Conservation (phyloP, 371 early-diverging fungal species). For the Thermomucor indicae-seudaticae region DNA sequence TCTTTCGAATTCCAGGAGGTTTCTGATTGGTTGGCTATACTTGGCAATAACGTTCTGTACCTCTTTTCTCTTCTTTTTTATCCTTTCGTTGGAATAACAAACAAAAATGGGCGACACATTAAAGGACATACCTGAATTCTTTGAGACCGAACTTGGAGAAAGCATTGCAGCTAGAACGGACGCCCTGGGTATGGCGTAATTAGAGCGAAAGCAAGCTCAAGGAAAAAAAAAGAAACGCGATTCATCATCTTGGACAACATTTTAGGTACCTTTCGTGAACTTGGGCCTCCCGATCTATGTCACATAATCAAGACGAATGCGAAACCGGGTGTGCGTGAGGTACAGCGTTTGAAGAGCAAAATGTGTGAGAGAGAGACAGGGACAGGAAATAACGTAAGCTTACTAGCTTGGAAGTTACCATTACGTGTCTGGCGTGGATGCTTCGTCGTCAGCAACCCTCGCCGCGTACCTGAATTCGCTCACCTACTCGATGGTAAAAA, state of each 20-base stretch:
- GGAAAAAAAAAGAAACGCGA: not conserved
- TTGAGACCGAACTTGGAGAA: conserved; percentile 88
- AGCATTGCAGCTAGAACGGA: conserved; percentile 84
- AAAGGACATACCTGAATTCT: conserved; percentile 88
- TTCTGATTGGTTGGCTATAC: too few relatives aligned
- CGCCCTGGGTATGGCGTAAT: conserved; percentile 66
- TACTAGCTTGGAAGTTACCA: conserved; percentile 67
- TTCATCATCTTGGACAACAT: not conserved
- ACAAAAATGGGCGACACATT: conserved; percentile 50
- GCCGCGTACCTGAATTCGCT: conserved; percentile 94
- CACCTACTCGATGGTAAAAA: conserved; percentile 81
- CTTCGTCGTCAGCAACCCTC: conserved; percentile 90
- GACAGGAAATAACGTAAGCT: not conserved
- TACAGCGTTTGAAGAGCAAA: conserved; percentile 28
- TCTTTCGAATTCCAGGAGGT: too few relatives aligned
- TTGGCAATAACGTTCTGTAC: too few relatives aligned
- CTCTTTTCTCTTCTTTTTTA: too few relatives aligned
- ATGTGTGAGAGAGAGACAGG: too few relatives aligned
- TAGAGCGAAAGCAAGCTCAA: not conserved
- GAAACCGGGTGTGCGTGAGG: conserved; percentile 78
- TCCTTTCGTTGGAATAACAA: too few relatives aligned
- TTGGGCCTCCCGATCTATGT: conserved; percentile 96
- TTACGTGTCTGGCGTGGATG: conserved; percentile 89
- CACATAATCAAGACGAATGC: conserved; percentile 87
- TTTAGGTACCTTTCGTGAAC: conserved; percentile 81